Base-by-base conservation (phyloP, 192 early-diverging fungal species). In the Umbelopsis sp. region DNA sequence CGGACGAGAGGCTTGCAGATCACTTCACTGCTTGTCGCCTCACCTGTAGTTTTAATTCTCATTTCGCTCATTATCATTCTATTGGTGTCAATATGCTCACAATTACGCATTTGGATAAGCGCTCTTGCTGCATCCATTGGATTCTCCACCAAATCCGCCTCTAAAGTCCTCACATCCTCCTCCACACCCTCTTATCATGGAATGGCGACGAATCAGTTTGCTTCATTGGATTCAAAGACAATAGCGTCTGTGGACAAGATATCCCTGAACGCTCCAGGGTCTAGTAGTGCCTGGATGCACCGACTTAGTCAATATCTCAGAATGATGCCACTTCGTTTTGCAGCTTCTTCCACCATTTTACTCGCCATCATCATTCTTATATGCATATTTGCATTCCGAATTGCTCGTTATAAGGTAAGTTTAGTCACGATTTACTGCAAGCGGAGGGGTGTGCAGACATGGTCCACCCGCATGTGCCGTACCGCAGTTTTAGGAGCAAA, bases 371-470 rank as follows among this genome's bases (percentile, higher is more conserved):
- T 62, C 17, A 16, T 70, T 49, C 29, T 53, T 3, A 45, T 70
- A 49, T 49, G 47, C n/a, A 47, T 70, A 34, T 11, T 70, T 45
- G 68, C 68, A 29, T 70, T 70, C 29, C 47, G 68, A 16, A 21
- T 70, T 45, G 45, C 68, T 49, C 68, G 52, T 50, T 52, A 70
- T 26, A 70, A 70, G 68, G 68, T 70, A 50, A 3, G 68, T 44
- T 4, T 1, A 36, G 1, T n/a, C 10, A 22, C n/a, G 25, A 41
- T 36, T 34, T 34, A 14, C 0, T 34, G 17, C 11, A 20, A 34
- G 56, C 56, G 56, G 56, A 62, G 56, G 56, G 26, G 12, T 34
- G 11, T 22, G 56, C 56, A 62, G 56, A 62, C 56, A 20, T 34
- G 20, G 11, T n/a, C 16, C 56, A 32, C 16, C 26, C 16, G n/a